These are phyloP conservation scores for Mixia osmundae DNA, from an alignment of 1,284 basidiomycete species.

Conservation along the genomic window DNA sequence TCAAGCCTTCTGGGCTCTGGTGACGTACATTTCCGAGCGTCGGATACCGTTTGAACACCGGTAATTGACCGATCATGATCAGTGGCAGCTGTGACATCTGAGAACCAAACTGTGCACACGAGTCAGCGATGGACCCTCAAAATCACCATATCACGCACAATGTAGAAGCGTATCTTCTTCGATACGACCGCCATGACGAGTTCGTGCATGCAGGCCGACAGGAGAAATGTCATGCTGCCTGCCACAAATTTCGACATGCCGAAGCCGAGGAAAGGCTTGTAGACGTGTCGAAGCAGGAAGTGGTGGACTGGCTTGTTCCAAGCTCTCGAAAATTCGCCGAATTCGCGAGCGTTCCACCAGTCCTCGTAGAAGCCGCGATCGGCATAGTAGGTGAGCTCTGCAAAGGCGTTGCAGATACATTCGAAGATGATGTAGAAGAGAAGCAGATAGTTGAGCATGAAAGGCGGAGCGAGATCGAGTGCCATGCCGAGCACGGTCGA, in stretches of 20 bases:
- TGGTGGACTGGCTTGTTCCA: conserved; percentile 52
- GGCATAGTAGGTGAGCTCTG: conserved; percentile 39
- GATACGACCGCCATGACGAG: conserved; percentile 92
- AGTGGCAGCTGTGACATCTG: conserved; percentile 80
- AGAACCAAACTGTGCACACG: conserved; percentile 19
- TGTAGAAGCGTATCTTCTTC: too few relatives aligned
- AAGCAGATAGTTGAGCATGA: conserved; percentile 55
- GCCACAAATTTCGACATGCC: conserved; percentile 49
- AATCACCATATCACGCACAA: not conserved
- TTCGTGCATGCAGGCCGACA: conserved; percentile 69
- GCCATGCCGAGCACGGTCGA: conserved; percentile 51
- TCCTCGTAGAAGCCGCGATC: conserved; percentile 82
- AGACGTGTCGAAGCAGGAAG: conserved; percentile 70
- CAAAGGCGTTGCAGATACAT: conserved; percentile 34
- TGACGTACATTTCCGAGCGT: conserved; percentile 30
- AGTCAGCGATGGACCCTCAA: conserved; percentile 4
- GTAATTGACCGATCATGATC: conserved; percentile 54
- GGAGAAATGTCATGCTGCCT: conserved; percentile 73
- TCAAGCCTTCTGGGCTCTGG: not conserved
- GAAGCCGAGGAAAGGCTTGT: conserved; percentile 51
- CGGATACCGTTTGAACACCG: conserved; percentile 51
- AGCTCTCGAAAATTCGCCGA: conserved; percentile 89
- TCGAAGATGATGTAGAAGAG: conserved; percentile 60
- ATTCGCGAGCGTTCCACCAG: conserved; percentile 84
- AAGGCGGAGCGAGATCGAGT: conserved; percentile 71